phyloP scores from a whole-genome alignment of 202 grass and related monocot species.

The Schoenoplectus triqueter region DNA sequence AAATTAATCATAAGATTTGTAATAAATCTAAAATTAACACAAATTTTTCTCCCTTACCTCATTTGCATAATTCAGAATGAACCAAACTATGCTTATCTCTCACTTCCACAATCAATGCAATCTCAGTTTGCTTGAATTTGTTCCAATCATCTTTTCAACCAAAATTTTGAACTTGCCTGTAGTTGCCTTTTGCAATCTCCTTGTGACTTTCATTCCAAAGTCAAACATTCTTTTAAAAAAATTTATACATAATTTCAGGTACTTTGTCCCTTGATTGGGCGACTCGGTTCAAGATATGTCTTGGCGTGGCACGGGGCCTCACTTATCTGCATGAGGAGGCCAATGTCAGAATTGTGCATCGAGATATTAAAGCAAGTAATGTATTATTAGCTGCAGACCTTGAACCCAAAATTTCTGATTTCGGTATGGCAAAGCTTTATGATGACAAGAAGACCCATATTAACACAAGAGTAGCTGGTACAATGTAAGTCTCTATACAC shows the following conservation, averaged over 20 bases:
- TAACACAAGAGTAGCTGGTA: slow-evolving; percentile 54
- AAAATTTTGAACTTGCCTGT: not conserved
- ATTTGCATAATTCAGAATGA: not conserved
- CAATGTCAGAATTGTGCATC: slow-evolving; percentile 50
- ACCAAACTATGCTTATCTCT: not conserved
- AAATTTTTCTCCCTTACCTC: not conserved
- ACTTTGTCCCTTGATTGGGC: slow-evolving; percentile 52
- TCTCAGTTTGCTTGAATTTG: not conserved
- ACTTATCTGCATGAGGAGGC: slow-evolving; percentile 57
- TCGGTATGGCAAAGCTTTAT: slow-evolving; percentile 55
- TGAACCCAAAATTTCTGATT: slow-evolving; percentile 62
- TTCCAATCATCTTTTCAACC: not conserved
- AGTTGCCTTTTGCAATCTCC: not conserved
- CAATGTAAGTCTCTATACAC: slow-evolving; percentile 44
- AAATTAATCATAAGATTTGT: not conserved
- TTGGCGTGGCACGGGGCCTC: slow-evolving; percentile 50
- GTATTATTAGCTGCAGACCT: slow-evolving; percentile 52
- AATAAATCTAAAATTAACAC: not conserved
- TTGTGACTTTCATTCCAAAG: not conserved
- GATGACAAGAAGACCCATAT: slow-evolving; percentile 57
- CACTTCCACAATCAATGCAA: not conserved
- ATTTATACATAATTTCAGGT: slow-evolving; percentile 27
- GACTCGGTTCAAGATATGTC: slow-evolving; percentile 48
- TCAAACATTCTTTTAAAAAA: not conserved
- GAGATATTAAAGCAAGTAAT: slow-evolving; percentile 64